Percentiles rank a stretch among this genome's conserved stretches.
Conservation (phyloP, 116 monocot species). For the Cymodocea nodosa region DNA sequence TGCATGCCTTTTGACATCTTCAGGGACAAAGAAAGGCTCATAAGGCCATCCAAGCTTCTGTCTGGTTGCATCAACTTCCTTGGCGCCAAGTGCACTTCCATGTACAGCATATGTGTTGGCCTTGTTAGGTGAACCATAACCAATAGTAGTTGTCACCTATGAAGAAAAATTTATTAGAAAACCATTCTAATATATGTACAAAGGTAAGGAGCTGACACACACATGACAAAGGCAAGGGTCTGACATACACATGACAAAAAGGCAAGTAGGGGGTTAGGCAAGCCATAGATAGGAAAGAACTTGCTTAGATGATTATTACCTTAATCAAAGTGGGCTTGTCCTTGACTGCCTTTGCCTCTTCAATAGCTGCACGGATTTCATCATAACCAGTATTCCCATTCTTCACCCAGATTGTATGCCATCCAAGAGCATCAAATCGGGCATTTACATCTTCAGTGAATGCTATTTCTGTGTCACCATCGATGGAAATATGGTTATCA, state of each 20-base stretch:
- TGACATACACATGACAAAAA: no score
- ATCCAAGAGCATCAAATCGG: slow-evolving; percentile 83
- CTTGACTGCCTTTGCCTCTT: slow-evolving; percentile 79
- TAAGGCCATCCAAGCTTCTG: slow-evolving; percentile 87
- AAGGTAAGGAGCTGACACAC: background rate
- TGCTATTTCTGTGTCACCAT: slow-evolving; percentile 91
- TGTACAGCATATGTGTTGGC: slow-evolving; percentile 86
- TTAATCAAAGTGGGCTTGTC: slow-evolving; percentile 94
- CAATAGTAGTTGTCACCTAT: slow-evolving; percentile 94
- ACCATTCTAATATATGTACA: background rate
- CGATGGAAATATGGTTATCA: slow-evolving; percentile 96
- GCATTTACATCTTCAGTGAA: slow-evolving; percentile 81
- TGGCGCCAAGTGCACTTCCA: slow-evolving; percentile 80
- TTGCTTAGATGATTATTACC: slow-evolving; percentile 17
- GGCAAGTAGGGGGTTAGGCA: no score
- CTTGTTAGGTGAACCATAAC: slow-evolving; percentile 94
- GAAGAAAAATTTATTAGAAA: slow-evolving; percentile 2
- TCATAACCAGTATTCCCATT: slow-evolving; percentile 91
- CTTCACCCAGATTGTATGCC: slow-evolving; percentile 99
- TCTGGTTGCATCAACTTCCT: slow-evolving; percentile 93
- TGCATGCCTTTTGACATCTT: slow-evolving; percentile 73
- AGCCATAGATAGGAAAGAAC: no score
- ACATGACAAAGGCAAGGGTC: background rate
- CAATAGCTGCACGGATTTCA: slow-evolving; percentile 83
- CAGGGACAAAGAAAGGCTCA: slow-evolving; percentile 87